phyloP scores from a whole-genome alignment of 1,139 yeast genomes.

The Pneumocystis oryctolagi region DNA sequence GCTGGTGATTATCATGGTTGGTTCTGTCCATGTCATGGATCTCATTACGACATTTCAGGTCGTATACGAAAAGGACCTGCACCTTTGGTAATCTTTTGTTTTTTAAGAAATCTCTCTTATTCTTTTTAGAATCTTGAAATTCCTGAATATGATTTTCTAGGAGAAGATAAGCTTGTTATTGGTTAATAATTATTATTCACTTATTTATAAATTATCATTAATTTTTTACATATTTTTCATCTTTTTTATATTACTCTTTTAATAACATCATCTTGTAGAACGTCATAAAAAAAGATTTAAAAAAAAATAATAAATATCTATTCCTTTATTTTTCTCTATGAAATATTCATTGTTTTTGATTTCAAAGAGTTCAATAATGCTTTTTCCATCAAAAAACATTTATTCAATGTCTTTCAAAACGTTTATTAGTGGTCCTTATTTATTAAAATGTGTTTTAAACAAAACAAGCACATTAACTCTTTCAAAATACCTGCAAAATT shows the following conservation, averaged over 20 bases:
- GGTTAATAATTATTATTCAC: slow-evolving; percentile 33
- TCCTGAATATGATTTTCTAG: slow-evolving; percentile 75
- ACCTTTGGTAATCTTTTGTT: slow-evolving; percentile 63
- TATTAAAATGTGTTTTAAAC: neutral
- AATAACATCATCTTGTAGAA: neutral
- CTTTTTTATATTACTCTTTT: neutral
- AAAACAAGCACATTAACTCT: neutral
- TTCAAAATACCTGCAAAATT: neutral
- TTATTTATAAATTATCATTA: neutral
- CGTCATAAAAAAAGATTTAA: neutral
- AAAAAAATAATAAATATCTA: neutral
- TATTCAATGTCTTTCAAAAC: neutral
- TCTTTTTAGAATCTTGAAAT: slow-evolving; percentile 20
- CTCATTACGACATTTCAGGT: slow-evolving; percentile 98
- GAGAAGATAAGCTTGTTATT: slow-evolving; percentile 64
- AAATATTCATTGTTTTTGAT: neutral
- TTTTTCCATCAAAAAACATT: neutral
- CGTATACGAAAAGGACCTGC: slow-evolving; percentile 99
- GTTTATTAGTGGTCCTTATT: neutral
- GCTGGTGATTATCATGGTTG: slow-evolving; percentile 99
- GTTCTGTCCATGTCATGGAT: slow-evolving; percentile 99
- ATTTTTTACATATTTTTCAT: neutral
- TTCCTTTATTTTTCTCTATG: neutral
- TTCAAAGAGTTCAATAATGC: neutral
- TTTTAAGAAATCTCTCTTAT: neutral